Base-by-base conservation (phyloP, 2,329 filamentous ascomycete species). In the Aspergillus aculeatinus region DNA sequence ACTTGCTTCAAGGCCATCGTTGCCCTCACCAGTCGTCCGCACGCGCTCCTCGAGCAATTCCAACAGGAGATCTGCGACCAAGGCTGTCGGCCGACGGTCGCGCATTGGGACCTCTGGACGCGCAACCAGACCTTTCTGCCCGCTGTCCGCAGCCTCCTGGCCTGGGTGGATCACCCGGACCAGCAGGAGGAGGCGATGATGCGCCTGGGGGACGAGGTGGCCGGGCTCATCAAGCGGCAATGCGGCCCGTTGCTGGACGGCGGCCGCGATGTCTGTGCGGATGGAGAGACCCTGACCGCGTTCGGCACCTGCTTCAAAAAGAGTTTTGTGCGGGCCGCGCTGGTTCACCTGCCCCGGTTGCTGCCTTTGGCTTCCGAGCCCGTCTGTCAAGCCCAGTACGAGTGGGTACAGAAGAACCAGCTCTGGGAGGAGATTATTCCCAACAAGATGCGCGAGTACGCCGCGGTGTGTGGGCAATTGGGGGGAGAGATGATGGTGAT, bases 1-100 rank as follows among this genome's bases (percentile, higher is more conserved):
- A 88, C 91, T 51, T 97, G 90, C 72, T 87, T 90, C 65, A 96
- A 80, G 56, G 92, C 96, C 27, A 92, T 97, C n/a, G 90, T 94
- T 47, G 90, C 91, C 7, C 66, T 74, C 12, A 67, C 70, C 48
- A 65, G 70, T 51, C 70, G 72, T 57, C 72, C 72, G 2, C 62
- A 61, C 47, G 67, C 73, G 21, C 52, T 74, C 14, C 74, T 70
- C 63, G 62, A 71, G 23, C 71, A 70, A 52, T 74, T 74, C 58
- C 72, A 74, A 60, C 66, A 63, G 16, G 72, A 74, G 51, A 70
- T 74, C 63, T 74, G 72, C 58, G 70, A 72, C 16, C 60, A 57
- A 35, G 72, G 72, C 53, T 74, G 72, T 42, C 69, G 73, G 47
- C 72, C 72, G 14, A 74, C 70, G 11, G 65, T 74, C 29, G 69